phyloP scores from a whole-genome alignment of 1,139 yeast species.

The Nakaseomyces glabratus region DNA sequence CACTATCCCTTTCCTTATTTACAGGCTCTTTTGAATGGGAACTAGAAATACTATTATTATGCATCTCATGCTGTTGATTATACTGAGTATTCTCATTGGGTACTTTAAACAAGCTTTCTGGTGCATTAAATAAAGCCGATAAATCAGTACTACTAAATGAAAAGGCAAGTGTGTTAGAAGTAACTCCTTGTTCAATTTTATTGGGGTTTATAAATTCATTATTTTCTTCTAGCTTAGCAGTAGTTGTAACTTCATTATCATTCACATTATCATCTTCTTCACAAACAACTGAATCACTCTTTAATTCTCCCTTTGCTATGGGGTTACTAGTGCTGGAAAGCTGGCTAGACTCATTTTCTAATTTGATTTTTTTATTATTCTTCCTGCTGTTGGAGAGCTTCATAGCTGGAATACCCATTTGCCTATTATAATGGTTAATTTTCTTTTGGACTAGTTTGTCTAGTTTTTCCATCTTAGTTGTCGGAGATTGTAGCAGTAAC shows the following conservation, averaged over 20 bases:
- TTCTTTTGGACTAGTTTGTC: slow-evolving; percentile 26
- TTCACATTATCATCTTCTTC: not conserved
- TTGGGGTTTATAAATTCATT: not conserved
- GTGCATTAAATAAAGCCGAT: slow-evolving; percentile 19
- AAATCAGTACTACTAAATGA: slow-evolving; percentile 24
- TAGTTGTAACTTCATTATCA: not conserved
- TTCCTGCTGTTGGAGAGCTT: not conserved
- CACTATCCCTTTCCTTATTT: not conserved
- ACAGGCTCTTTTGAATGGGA: not conserved
- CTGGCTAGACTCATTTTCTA: not conserved
- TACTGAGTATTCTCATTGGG: not conserved
- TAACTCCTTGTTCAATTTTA: not conserved
- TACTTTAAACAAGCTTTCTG: not conserved
- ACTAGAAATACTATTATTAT: too few relatives aligned
- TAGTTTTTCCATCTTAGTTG: slow-evolving; percentile 22
- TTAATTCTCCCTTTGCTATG: not conserved
- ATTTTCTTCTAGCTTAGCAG: not conserved
- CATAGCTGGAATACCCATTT: slow-evolving; percentile 20
- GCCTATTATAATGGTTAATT: slow-evolving; percentile 22
- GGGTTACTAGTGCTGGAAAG: too few relatives aligned
- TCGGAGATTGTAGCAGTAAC: slow-evolving; percentile 35
- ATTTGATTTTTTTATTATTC: not conserved
- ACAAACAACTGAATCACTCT: too few relatives aligned
- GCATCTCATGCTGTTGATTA: too few relatives aligned
- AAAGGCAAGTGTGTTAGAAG: slow-evolving; percentile 21